Evolutionary conservation across 495 filamentous ascomycete species (phyloP).

Genomic region (Pyrenopolyporus hunteri): DNA sequence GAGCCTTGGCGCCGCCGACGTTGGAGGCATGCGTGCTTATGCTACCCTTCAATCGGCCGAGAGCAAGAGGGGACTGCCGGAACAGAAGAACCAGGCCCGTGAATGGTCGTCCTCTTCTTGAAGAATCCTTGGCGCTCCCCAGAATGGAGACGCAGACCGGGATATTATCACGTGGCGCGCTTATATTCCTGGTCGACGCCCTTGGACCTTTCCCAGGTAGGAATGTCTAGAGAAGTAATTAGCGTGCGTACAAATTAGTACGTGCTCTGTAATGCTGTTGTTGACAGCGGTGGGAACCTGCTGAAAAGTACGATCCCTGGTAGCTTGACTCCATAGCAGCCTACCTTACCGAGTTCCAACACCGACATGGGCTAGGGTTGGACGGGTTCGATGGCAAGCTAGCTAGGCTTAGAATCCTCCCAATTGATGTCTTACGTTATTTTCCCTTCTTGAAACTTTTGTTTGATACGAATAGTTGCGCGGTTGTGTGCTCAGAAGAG

Average conservation of each 20-base stretch:
- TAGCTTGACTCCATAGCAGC: slow-evolving; percentile 12
- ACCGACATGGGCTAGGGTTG: slow-evolving; percentile 29
- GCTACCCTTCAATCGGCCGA: slow-evolving; percentile 35
- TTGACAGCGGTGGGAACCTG: slow-evolving; percentile 17
- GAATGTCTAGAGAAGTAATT: slow-evolving; percentile 23
- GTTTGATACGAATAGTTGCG: slow-evolving; percentile 1
- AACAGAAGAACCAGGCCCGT: slow-evolving; percentile 1
- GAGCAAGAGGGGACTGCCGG: slow-evolving; percentile 29
- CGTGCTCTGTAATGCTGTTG: too few relatives aligned
- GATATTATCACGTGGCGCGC: slow-evolving; percentile 30
- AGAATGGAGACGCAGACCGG: slow-evolving; percentile 6
- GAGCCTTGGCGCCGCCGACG: slow-evolving; percentile 33
- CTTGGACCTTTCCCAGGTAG: slow-evolving; percentile 38
- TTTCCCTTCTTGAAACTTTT: slow-evolving; percentile 4
- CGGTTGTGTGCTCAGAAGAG: too few relatives aligned
- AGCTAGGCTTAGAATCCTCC: slow-evolving; percentile 22
- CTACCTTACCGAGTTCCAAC: slow-evolving; percentile 24
- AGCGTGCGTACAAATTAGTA: too few relatives aligned
- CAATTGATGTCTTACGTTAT: slow-evolving; percentile 7
- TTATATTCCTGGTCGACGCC: slow-evolving; percentile 23
- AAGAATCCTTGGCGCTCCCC: slow-evolving; percentile 12
- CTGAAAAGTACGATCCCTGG: slow-evolving; percentile 13
- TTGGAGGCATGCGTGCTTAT: neutral
- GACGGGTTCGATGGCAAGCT: slow-evolving; percentile 16
- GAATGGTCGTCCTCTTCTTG: neutral